Evolutionary conservation across 106 monocot genomes (phyloP).

Genomic region (Apostasia ramifera): DNA sequence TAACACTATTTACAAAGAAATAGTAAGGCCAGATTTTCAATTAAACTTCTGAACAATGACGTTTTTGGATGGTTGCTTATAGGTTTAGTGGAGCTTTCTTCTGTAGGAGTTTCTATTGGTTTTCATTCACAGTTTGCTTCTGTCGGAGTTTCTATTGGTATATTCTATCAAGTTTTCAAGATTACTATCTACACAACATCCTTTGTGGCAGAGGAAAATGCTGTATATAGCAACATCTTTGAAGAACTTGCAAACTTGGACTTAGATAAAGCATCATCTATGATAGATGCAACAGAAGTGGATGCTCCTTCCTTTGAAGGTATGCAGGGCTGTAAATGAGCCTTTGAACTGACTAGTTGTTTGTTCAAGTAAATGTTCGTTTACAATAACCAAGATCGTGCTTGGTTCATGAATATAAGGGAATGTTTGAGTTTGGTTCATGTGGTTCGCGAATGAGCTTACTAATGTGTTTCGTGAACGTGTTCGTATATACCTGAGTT

Average conservation of each 20-base stretch:
- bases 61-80: neutral
- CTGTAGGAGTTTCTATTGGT: conserved; percentile 35
- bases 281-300: conserved; percentile 11
- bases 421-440: too few species aligned
- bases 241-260: conserved; percentile 26
- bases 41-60: too few species aligned
- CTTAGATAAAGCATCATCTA: conserved; percentile 29
- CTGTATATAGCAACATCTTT: conserved; percentile 23
- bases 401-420: too few species aligned
- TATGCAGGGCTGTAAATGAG: neutral
- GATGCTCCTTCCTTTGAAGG: neutral
- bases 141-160: conserved; percentile 78
- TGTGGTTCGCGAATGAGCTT: too few species aligned
- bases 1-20: too few species aligned
- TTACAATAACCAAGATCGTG: too few species aligned
- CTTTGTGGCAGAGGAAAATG: conserved; percentile 86
- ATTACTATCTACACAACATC: conserved; percentile 87
- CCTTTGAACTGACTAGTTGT: too few species aligned
- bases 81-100: conserved; percentile 81
- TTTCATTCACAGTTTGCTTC: conserved; percentile 23
- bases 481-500: too few species aligned
- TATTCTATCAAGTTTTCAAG: conserved; percentile 79
- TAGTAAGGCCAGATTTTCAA: too few species aligned
- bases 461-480: too few species aligned
- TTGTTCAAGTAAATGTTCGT: too few species aligned